These are phyloP conservation scores for Microbotryum violaceum DNA, from an alignment of 1,284 basidiomycete genomes.

Conservation along the genomic window DNA sequence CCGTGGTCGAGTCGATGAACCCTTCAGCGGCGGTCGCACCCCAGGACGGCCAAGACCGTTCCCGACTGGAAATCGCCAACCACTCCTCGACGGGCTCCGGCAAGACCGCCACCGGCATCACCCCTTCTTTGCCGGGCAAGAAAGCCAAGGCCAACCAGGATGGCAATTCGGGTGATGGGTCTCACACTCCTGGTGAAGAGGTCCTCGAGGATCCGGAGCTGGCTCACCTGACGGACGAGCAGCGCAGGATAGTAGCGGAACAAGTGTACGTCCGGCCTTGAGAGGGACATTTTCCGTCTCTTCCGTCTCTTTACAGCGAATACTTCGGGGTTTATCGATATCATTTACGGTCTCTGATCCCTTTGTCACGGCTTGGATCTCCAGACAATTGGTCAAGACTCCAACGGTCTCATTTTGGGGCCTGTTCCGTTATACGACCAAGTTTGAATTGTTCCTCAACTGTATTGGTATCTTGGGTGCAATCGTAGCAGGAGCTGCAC, in stretches of 20 bases:
- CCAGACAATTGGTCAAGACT: constrained; percentile 8
- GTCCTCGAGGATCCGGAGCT: constrained; percentile 22
- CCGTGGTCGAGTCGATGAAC: too few species aligned
- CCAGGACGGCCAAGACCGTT: too few species aligned
- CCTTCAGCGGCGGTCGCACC: too few species aligned
- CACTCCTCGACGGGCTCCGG: too few species aligned
- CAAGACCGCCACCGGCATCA: too few species aligned
- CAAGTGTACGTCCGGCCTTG: constrained; percentile 19
- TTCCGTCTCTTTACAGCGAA: neutral
- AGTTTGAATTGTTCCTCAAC: constrained; percentile 28
- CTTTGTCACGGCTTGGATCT: neutral
- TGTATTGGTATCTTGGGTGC: constrained; percentile 26
- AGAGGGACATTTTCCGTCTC: neutral
- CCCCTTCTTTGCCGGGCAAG: too few species aligned
- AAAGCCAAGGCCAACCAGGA: too few species aligned
- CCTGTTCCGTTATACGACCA: constrained; percentile 22
- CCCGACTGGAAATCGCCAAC: too few species aligned
- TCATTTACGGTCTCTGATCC: neutral
- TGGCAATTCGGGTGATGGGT: too few species aligned
- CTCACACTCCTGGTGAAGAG: too few species aligned
- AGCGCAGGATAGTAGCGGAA: constrained; percentile 20
- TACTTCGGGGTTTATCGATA: neutral
- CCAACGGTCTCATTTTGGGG: constrained; percentile 3
- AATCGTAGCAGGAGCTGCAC: constrained; percentile 15
- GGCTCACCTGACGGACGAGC: constrained; percentile 18